phyloP scores from a whole-genome alignment of 371 early-diverging fungal genomes.

The Mucor plumbeus region DNA sequence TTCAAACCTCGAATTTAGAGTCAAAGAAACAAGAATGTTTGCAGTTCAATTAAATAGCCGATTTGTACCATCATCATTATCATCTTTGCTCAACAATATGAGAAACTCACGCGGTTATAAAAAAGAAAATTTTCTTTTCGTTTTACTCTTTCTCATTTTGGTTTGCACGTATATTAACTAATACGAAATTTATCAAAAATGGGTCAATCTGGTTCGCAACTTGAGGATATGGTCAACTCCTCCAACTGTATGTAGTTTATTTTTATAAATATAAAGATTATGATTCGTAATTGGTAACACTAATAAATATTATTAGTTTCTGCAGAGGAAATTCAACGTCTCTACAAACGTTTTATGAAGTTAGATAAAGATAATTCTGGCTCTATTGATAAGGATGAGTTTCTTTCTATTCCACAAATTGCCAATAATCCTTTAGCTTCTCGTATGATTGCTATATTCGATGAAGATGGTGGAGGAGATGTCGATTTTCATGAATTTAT shows the following conservation, averaged over 20 bases:
- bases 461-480: constrained; percentile 96
- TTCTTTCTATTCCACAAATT: constrained; percentile 92
- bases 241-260: constrained; percentile 48
- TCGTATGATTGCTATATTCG: constrained; percentile 94
- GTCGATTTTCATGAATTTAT: constrained; percentile 98
- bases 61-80: background rate
- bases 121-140: background rate
- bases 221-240: constrained; percentile 60
- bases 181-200: constrained; percentile 5
- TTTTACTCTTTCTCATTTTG: constrained; percentile 3
- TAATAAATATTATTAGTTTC: constrained; percentile 60
- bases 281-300: background rate
- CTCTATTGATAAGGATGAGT: constrained; percentile 95
- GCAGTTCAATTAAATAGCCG: background rate
- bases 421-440: constrained; percentile 96
- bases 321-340: constrained; percentile 93
- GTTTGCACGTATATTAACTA: constrained; percentile 4
- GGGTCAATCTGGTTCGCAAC: constrained; percentile 58
- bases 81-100: background rate
- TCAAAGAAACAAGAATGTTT: background rate
- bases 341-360: constrained; percentile 96
- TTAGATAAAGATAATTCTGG: constrained; percentile 96
- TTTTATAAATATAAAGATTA: background rate
- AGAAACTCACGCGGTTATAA: background rate
- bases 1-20: no score